Evolutionary conservation across 345 rosid genomes (phyloP), one percentile per base, ranked within the genome.

Genomic region (Gossypium stocksii): DNA sequence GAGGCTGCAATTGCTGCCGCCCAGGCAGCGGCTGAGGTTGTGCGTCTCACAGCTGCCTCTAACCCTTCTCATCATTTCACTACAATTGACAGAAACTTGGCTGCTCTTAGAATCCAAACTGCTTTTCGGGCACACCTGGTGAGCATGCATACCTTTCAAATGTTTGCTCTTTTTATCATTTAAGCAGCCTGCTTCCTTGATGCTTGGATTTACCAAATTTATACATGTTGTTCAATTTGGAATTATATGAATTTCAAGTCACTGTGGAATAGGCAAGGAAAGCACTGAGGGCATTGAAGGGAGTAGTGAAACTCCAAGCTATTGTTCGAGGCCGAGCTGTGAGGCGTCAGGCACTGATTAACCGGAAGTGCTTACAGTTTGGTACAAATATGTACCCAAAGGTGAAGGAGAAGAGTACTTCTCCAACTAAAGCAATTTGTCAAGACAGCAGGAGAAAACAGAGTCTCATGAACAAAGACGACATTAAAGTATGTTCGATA

Each of bases 1-100:
- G 90, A 94, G 81, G 98, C 97, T 2, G 97, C 97, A 0, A 88
- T 94, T 74, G 93, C 92, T 44, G 93, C 98, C 1, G 98, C 97
- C 20, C 85, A 83, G 9, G 97, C 97, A 0, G 98, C 98, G 0
- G 97, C 97, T n/a, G 97, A 92, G 82, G 90, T 92, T 75, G 98
- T 94, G 51, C 81, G 89, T 15, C 88, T 92, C 67, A 85, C 93
- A 0, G 81, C 77, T 16, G 74, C 82, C 16, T 85, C 90, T n/a
- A 79, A 81, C 7, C 62, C 86, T 71, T 78, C 53, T 69, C 77
- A 66, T 75, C 78, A 25, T 60, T 74, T 76, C 48, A 75, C 80
- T 46, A 74, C 63, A 4, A 69, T 25, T 3, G 86, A 86, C 34
- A 81, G 72, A 7, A 75, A 75, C 66, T 49, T 49, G 76, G 91